Evolutionary conservation across 106 monocot species (phyloP).

Genomic region (Dioscorea dumetorum): DNA sequence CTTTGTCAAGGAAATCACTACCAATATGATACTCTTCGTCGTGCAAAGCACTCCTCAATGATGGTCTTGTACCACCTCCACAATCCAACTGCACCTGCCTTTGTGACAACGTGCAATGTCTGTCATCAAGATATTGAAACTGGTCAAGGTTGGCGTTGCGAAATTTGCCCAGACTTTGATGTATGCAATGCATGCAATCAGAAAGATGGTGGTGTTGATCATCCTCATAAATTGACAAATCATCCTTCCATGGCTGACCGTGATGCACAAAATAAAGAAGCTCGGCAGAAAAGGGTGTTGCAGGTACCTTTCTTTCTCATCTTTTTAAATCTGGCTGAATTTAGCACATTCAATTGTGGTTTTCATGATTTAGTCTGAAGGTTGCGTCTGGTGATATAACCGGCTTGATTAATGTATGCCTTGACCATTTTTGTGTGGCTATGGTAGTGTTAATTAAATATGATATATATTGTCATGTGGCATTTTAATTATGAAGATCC

Average conservation of each 20-base stretch:
- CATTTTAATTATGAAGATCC: too few relatives aligned
- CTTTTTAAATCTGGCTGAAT: too few relatives aligned
- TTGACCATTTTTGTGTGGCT: too few relatives aligned
- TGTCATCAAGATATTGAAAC: conserved; percentile 86
- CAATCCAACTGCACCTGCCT: conserved; percentile 96
- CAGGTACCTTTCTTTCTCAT: conserved; percentile 41
- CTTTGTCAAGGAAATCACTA: conserved; percentile 99
- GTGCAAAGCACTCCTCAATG: conserved; percentile 98
- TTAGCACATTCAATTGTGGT: too few relatives aligned
- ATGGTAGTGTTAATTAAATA: too few relatives aligned
- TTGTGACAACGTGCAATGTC: conserved; percentile 83
- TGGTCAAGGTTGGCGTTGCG: conserved; percentile 94
- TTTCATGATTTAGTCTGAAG: too few relatives aligned
- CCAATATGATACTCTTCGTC: conserved; percentile 92
- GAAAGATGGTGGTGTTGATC: conserved; percentile 69
- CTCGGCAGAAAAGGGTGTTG: conserved; percentile 75
- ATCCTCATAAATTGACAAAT: conserved; percentile 82
- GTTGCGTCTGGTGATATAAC: too few relatives aligned
- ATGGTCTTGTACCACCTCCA: conserved; percentile 98
- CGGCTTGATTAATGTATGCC: too few relatives aligned
- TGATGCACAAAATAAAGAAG: conserved; percentile 90
- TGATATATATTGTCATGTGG: too few relatives aligned
- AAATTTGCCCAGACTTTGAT: conserved; percentile 93
- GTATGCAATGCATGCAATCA: conserved; percentile 78
- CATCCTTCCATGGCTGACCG: conserved; percentile 70